Base-by-base conservation (phyloP, 805 yeast species). In the Lipomyces sp. region DNA sequence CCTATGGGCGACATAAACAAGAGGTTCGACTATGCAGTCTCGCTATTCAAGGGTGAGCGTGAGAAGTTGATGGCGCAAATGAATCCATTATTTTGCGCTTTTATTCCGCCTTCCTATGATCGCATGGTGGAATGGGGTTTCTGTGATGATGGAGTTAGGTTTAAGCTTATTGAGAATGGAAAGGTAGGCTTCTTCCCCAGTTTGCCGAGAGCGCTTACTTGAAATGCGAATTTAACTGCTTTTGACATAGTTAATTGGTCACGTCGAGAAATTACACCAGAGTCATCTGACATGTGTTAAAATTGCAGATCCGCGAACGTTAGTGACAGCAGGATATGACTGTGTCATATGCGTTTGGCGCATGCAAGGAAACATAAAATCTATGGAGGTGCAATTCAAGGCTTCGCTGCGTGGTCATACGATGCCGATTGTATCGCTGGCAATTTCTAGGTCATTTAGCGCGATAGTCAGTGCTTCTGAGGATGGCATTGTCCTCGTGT, bases 351-450 rank as follows among this genome's bases (percentile, higher is more conserved):
- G 81, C 81, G 62, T 80, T 77, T 73, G 83, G 81, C 71, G 73
- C 78, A 53, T 71, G 55, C 69, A 64, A 54, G 69, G 71, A 4
- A 57, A 35, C 39, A 35, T 51, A 59, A 68, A 69, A 51, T 34
- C 63, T 8, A 63, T 66, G 64, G 66, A 64, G 13, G 35, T 70
- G n/a, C 66, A 62, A 29, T 66, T 66, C 50, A 65, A 68, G 37
- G 70, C 72, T 32, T 77, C 82, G 60, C 73, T 87, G 59, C 77
- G 91, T 60, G 91, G 92, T 0, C 96, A 90, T 76, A 73, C 82
- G 0, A 66, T 79, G 4, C 74, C 78, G 0, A 80, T 90, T 2
- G 77, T 73, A 15, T 79, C 80, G n/a, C 73, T 91, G 33, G 77
- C 79, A 50, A 80, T 81, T 39, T 83, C 87, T 33, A 77, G 81